Conservation (phyloP, 805 yeast species). For the Candida golubevii region DNA sequence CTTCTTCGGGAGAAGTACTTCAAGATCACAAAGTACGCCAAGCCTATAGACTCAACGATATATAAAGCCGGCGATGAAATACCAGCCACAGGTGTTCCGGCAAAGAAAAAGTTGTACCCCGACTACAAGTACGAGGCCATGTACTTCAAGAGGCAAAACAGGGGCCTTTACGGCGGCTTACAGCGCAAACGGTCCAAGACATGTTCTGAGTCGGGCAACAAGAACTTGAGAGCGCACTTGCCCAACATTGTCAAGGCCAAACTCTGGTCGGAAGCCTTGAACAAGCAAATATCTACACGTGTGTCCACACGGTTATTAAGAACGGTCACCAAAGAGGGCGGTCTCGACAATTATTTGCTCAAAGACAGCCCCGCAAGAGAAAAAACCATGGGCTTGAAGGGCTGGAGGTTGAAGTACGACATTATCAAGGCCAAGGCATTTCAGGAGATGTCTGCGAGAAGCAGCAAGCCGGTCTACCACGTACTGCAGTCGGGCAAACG, state of each 20-base stretch:
- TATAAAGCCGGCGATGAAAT: conserved; percentile 37
- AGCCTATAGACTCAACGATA: conserved; percentile 32
- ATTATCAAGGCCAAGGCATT: conserved; percentile 48
- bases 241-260: conserved; percentile 77
- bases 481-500: conserved; percentile 39
- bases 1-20: conserved; percentile 31
- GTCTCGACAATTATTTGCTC: conserved; percentile 80
- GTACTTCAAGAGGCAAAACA: conserved; percentile 76
- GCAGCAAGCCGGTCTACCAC: conserved; percentile 43
- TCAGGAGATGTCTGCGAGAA: conserved; percentile 33
- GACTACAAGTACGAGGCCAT: conserved; percentile 61
- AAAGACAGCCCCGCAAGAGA: conserved; percentile 87
- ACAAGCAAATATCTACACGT: conserved; percentile 50
- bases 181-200: conserved; percentile 72
- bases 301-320: conserved; percentile 78
- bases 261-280: conserved; percentile 80
- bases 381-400: conserved; percentile 87
- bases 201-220: conserved; percentile 73
- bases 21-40: conserved; percentile 37
- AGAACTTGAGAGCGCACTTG: conserved; percentile 66
- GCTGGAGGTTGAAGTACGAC: conserved; percentile 84
- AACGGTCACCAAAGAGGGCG: conserved; percentile 91
- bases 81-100: conserved; percentile 16
- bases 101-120: conserved; percentile 13
- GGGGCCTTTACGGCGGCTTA: conserved; percentile 89